phyloP scores from a whole-genome alignment of 768 basidiomycete genomes.

The Agaricus subrufescens region DNA sequence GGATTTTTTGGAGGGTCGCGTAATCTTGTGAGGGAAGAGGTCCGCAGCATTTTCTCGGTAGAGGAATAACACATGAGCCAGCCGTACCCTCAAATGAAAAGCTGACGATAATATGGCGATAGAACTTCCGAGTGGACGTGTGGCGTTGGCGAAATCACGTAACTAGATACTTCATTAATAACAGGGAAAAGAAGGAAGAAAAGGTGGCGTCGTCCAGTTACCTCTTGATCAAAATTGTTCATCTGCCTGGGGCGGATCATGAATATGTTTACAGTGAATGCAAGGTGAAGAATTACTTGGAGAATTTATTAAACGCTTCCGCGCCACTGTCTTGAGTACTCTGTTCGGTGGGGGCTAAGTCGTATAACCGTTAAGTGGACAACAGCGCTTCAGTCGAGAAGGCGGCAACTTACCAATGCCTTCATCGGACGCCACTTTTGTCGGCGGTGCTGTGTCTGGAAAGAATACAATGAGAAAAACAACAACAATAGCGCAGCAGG shows the following conservation, averaged over 20 bases:
- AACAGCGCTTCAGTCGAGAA: background rate
- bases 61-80: constrained; percentile 64
- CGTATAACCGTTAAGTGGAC: background rate
- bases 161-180: constrained; percentile 34
- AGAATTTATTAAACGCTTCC: constrained; percentile 58
- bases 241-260: constrained; percentile 36
- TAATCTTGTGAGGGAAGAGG: constrained; percentile 66
- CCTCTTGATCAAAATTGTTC: constrained; percentile 63
- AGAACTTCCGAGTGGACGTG: constrained; percentile 72
- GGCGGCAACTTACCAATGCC: constrained; percentile 54
- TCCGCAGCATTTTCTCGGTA: constrained; percentile 75
- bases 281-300: constrained; percentile 36
- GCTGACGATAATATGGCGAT: constrained; percentile 74
- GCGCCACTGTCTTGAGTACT: constrained; percentile 65
- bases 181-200: constrained; percentile 1
- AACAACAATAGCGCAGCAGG: background rate
- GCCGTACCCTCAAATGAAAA: constrained; percentile 63
- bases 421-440: constrained; percentile 57
- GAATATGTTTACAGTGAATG: constrained; percentile 7
- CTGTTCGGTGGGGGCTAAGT: constrained; percentile 59
- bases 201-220: constrained; percentile 17
- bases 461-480: background rate
- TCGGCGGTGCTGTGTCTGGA: constrained; percentile 32
- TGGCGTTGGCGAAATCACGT: constrained; percentile 71
- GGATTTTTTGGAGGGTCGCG: constrained; percentile 35